A percentile compares a stretch with the other conserved stretches of the same genome.
phyloP scores from a whole-genome alignment of 306 rosid genomes.

The Rosa persica region DNA sequence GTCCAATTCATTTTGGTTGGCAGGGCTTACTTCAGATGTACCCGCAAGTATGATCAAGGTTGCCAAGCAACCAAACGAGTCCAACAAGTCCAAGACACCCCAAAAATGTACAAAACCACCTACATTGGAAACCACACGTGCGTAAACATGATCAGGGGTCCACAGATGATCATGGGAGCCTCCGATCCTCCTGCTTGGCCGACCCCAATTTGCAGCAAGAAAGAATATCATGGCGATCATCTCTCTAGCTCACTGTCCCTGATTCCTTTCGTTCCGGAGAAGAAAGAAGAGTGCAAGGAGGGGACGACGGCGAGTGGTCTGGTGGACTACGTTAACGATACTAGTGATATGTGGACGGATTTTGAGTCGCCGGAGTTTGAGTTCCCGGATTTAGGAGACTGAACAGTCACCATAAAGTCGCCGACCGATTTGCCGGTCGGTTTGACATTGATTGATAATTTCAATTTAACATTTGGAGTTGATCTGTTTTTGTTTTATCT shows the following conservation, averaged over 20 bases:
- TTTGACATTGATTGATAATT: no score
- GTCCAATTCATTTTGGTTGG: neutral
- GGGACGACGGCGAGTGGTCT: conserved; percentile 32
- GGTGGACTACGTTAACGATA: conserved; percentile 27
- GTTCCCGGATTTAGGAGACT: no score
- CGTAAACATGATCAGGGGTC: conserved; percentile 32
- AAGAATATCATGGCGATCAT: neutral
- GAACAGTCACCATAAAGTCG: no score
- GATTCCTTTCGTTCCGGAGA: conserved; percentile 10
- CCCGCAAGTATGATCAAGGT: conserved; percentile 59
- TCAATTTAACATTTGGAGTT: no score
- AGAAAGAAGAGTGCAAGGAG: conserved; percentile 35
- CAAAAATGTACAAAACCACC: conserved; percentile 45
- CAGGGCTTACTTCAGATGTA: conserved; percentile 84
- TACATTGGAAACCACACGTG: conserved; percentile 83
- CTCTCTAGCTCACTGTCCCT: neutral
- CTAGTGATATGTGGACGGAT: conserved; percentile 43
- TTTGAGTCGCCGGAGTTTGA: no score
- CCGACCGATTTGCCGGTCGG: no score
- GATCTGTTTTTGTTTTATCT: no score
- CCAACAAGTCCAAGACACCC: conserved; percentile 47
- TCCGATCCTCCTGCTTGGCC: conserved; percentile 22
- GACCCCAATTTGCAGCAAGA: neutral
- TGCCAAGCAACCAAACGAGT: conserved; percentile 72
- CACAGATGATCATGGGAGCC: conserved; percentile 38